These are phyloP conservation scores for Nemania sp. DNA, from an alignment of 2,329 filamentous ascomycete genomes.

Conservation along the genomic window DNA sequence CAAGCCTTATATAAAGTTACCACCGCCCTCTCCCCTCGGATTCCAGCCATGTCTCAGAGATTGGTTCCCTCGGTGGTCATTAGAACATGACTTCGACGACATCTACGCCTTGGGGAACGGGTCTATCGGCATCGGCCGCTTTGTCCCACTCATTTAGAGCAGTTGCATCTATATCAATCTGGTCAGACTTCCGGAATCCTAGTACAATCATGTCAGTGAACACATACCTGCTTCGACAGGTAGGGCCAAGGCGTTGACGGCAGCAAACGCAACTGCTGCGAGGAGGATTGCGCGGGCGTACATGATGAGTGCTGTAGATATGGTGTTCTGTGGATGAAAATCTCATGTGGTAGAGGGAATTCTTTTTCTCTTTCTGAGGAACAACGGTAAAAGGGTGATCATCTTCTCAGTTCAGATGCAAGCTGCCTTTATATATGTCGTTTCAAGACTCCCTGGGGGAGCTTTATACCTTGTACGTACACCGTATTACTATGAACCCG, in stretches of 20 bases:
- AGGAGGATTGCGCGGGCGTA: not conserved
- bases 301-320: too few relatives aligned
- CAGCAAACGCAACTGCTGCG: not conserved
- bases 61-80: not conserved
- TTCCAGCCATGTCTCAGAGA: too few relatives aligned
- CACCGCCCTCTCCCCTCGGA: too few relatives aligned
- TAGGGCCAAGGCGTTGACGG: not conserved
- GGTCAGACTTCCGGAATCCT: not conserved
- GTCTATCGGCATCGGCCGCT: not conserved
- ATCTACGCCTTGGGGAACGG: constrained; percentile 1
- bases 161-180: not conserved
- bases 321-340: too few relatives aligned
- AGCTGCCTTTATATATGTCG: not conserved
- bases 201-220: not conserved
- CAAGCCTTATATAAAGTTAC: too few relatives aligned
- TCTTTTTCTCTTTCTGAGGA: too few relatives aligned
- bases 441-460: too few relatives aligned
- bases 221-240: constrained; percentile 2
- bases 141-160: not conserved
- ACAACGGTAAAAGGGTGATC: too few relatives aligned
- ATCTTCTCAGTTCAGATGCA: not conserved
- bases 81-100: constrained; percentile 8
- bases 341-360: too few relatives aligned
- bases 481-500: not conserved
- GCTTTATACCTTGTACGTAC: too few relatives aligned